phyloP scores from a whole-genome alignment of 208 protist genomes.

The Leishmania major region DNA sequence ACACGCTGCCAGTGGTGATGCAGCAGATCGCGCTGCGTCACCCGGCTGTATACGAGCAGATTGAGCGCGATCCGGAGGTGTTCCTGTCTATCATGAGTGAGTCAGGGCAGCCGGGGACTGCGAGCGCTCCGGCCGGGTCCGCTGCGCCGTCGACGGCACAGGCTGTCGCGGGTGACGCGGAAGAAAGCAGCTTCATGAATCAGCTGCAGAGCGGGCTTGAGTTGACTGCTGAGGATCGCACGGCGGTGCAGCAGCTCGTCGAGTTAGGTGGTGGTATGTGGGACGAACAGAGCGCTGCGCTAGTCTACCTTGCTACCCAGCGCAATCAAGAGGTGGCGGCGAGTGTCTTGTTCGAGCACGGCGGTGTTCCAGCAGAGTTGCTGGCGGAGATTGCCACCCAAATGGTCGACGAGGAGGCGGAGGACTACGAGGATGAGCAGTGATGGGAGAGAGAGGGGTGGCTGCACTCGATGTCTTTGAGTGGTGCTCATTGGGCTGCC shows the following conservation, averaged over 20 bases:
- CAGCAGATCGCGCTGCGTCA: conserved; percentile 71
- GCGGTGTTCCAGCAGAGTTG: conserved; percentile 57
- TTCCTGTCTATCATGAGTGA: conserved; percentile 78
- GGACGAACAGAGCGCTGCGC: conserved; percentile 64
- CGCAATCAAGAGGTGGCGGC: conserved; percentile 81
- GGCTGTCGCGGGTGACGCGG: neutral
- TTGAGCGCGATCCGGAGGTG: conserved; percentile 64
- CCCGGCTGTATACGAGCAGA: conserved; percentile 65
- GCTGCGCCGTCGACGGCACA: conserved; percentile 7
- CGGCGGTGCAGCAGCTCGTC: conserved; percentile 67
- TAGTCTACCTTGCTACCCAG: conserved; percentile 74
- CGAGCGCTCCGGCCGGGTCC: neutral
- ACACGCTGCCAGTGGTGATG: conserved; percentile 59
- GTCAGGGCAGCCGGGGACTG: conserved; percentile 14
- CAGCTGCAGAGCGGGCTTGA: conserved; percentile 30
- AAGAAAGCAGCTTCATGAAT: conserved; percentile 22
- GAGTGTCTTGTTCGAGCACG: conserved; percentile 77
- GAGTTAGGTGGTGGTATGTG: conserved; percentile 81
- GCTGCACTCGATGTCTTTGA: neutral
- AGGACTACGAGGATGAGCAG: conserved; percentile 31
- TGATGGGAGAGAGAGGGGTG: neutral
- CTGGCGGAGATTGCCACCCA: conserved; percentile 34
- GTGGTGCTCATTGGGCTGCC: neutral
- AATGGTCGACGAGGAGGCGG: conserved; percentile 29
- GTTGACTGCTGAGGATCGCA: conserved; percentile 51